Evolutionary conservation across 257 asterid genomes (phyloP).

Genomic region (Cruciata laevipes): DNA sequence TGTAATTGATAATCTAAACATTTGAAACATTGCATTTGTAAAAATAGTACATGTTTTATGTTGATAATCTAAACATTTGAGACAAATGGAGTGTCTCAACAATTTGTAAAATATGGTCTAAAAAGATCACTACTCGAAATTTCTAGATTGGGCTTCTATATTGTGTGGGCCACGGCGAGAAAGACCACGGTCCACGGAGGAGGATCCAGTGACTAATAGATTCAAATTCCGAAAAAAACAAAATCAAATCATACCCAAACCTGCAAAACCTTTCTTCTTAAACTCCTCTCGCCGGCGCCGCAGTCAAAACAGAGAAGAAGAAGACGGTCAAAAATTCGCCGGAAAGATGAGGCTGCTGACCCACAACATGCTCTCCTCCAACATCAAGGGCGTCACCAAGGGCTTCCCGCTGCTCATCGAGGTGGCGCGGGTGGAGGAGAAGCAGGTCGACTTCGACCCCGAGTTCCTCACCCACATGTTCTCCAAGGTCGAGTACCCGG

Average conservation of each 20-base stretch:
- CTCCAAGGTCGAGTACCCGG: slow-evolving; percentile 68
- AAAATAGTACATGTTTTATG: too few relatives aligned
- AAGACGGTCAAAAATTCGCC: not conserved
- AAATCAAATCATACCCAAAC: not conserved
- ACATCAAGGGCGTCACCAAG: slow-evolving; percentile 69
- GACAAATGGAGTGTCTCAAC: too few relatives aligned
- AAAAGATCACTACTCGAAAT: too few relatives aligned
- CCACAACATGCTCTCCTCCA: slow-evolving; percentile 82
- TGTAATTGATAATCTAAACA: too few relatives aligned
- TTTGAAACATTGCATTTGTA: too few relatives aligned
- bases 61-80: too few relatives aligned
- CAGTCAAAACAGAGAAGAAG: not conserved
- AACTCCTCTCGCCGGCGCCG: not conserved
- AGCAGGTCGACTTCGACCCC: slow-evolving; percentile 52
- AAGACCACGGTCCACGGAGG: not conserved
- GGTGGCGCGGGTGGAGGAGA: slow-evolving; percentile 53
- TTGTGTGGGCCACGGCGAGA: not conserved
- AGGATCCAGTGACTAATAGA: not conserved
- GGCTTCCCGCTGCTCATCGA: slow-evolving; percentile 71
- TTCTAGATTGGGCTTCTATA: not conserved
- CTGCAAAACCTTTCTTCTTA: not conserved
- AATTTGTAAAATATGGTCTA: too few relatives aligned
- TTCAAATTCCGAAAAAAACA: not conserved
- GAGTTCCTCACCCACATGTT: slow-evolving; percentile 79
- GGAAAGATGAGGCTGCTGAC: slow-evolving; percentile 70